Evolutionary conservation across 345 rosid species (phyloP).

Genomic region (Populus deltoides): DNA sequence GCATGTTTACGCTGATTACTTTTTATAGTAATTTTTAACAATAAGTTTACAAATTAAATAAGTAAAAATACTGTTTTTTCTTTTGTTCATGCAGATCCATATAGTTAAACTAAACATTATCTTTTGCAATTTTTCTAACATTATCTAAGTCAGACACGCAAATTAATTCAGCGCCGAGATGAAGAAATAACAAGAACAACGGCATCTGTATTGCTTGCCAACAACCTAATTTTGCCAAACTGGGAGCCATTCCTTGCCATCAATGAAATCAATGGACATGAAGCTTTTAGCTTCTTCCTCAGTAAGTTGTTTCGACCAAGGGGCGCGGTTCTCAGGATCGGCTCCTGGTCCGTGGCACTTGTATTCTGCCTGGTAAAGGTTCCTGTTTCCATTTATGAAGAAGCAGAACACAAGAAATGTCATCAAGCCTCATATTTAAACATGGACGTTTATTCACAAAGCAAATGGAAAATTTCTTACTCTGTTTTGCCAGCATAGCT

Average conservation of each 20-base stretch:
- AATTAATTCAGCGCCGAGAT: not conserved
- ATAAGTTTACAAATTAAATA: too few relatives aligned
- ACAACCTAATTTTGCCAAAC: slow-evolving; percentile 27
- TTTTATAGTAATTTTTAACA: too few relatives aligned
- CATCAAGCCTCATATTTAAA: not conserved
- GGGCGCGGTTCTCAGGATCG: slow-evolving; percentile 31
- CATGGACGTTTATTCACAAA: too few relatives aligned
- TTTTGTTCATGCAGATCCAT: too few relatives aligned
- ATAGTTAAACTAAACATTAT: too few relatives aligned
- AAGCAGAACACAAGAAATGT: not conserved
- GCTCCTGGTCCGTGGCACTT: slow-evolving; percentile 79
- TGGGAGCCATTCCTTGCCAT: slow-evolving; percentile 84
- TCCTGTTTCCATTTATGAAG: slow-evolving; percentile 25
- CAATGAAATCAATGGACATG: slow-evolving; percentile 61
- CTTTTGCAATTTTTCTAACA: too few relatives aligned
- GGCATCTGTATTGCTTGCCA: not conserved
- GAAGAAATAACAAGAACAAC: not conserved
- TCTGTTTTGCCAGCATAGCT: slow-evolving; percentile 55
- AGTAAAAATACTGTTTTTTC: too few relatives aligned
- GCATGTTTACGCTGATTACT: too few relatives aligned
- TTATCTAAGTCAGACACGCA: too few relatives aligned
- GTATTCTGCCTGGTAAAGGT: slow-evolving; percentile 69
- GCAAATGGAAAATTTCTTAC: slow-evolving; percentile 35
- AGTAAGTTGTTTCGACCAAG: slow-evolving; percentile 67
- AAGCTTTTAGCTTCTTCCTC: slow-evolving; percentile 54